Conservation (phyloP, 805 yeast genomes). For the Candida nemodendra region DNA sequence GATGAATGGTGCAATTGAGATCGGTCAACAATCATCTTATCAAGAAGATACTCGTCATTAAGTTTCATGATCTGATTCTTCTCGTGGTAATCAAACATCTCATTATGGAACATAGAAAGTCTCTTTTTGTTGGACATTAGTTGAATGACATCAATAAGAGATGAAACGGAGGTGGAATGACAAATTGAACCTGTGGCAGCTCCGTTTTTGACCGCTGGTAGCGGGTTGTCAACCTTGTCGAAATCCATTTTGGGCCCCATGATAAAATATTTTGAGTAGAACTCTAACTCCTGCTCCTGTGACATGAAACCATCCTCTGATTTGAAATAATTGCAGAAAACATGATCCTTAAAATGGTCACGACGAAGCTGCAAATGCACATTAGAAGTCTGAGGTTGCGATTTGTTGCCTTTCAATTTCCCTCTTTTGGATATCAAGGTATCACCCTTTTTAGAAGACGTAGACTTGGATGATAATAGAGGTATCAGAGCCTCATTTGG, state of each 20-base stretch:
- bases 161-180: slow-evolving; percentile 24
- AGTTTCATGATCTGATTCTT: slow-evolving; percentile 14
- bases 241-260: slow-evolving; percentile 26
- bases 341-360: slow-evolving; percentile 16
- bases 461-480: neutral
- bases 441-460: neutral
- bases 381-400: slow-evolving; percentile 4
- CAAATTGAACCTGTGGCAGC: slow-evolving; percentile 18
- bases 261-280: slow-evolving; percentile 36
- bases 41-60: slow-evolving; percentile 15
- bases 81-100: slow-evolving; percentile 16
- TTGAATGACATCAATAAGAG: slow-evolving; percentile 19
- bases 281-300: slow-evolving; percentile 37
- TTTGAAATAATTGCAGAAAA: slow-evolving; percentile 24
- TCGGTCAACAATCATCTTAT: slow-evolving; percentile 12
- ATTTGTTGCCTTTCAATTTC: slow-evolving; percentile 3
- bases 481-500: neutral
- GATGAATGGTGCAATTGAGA: too few species aligned
- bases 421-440: neutral
- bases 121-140: slow-evolving; percentile 8
- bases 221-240: slow-evolving; percentile 23
- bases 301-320: slow-evolving; percentile 41
- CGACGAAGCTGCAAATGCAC: slow-evolving; percentile 8
- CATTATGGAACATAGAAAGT: slow-evolving; percentile 11
- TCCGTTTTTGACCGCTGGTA: slow-evolving; percentile 18